phyloP scores from a whole-genome alignment of 306 rosid genomes.

The Macrotyloma uniflorum region DNA sequence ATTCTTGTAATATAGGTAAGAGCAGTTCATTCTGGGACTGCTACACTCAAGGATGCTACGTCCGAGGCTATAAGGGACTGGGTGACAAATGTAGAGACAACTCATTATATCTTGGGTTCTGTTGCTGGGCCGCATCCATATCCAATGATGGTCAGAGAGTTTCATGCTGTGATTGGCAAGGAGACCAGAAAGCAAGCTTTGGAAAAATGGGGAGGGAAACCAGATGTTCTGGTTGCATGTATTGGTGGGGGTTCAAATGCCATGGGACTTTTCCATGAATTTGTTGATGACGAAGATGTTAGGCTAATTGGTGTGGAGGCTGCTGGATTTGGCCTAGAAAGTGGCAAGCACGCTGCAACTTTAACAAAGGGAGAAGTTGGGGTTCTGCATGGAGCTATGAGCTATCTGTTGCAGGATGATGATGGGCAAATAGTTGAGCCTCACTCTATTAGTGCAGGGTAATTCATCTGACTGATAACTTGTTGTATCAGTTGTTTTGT shows the following conservation, averaged over 20 bases:
- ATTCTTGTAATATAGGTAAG: conserved; percentile 62
- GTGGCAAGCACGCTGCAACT: conserved; percentile 98
- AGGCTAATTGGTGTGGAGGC: conserved; percentile 93
- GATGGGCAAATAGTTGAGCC: conserved; percentile 98
- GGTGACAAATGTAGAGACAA: conserved; percentile 98
- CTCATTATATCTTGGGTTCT: conserved; percentile 96
- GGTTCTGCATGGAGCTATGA: conserved; percentile 98
- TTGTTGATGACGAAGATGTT: conserved; percentile 76
- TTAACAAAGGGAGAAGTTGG: conserved; percentile 89
- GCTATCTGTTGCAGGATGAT: conserved; percentile 91
- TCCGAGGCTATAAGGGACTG: conserved; percentile 98
- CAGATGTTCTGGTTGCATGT: conserved; percentile 90
- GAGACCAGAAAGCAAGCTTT: conserved; percentile 94
- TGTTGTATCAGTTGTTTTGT: neutral
- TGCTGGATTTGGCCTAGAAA: conserved; percentile 91
- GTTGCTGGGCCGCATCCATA: conserved; percentile 99
- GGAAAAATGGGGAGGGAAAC: conserved; percentile 97
- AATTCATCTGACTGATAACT: conserved; percentile 32
- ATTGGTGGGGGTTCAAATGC: conserved; percentile 99
- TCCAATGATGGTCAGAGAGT: conserved; percentile 98
- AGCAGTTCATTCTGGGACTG: conserved; percentile 92
- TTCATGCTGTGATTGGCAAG: conserved; percentile 88
- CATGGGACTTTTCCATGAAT: conserved; percentile 91
- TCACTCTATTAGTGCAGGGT: conserved; percentile 99
- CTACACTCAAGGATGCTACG: conserved; percentile 96